phyloP scores from a whole-genome alignment of 495 filamentous ascomycete genomes.

The Aspergillus conjunctus region DNA sequence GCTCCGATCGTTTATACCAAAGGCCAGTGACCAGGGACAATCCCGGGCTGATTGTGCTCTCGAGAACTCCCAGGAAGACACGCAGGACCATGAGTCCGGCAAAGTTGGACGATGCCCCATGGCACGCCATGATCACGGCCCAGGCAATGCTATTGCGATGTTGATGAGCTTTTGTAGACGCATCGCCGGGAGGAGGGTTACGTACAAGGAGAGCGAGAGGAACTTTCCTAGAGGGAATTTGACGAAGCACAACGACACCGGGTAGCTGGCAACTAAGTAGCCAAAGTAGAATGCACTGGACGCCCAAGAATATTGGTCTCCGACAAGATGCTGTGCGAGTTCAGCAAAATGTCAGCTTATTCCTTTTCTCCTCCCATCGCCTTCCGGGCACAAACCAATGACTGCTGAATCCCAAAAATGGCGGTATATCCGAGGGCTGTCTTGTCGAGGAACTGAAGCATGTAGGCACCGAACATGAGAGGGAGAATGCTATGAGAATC shows the following conservation, averaged over 20 bases:
- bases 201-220: constrained; percentile 16
- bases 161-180: too few species aligned
- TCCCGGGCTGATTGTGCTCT: constrained; percentile 23
- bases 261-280: constrained; percentile 19
- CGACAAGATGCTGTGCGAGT: constrained; percentile 4
- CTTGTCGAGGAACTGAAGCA: constrained; percentile 19
- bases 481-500: constrained; percentile 14
- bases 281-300: constrained; percentile 23
- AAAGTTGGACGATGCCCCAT: constrained; percentile 55
- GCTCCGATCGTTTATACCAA: constrained; percentile 26
- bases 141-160: constrained; percentile 38
- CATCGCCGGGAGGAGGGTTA: background rate
- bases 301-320: constrained; percentile 18
- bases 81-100: constrained; percentile 50
- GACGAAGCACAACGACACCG: constrained; percentile 20
- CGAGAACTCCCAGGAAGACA: constrained; percentile 30
- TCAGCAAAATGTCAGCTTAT: background rate
- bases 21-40: constrained; percentile 18
- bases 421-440: constrained; percentile 12
- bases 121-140: constrained; percentile 50
- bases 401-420: constrained; percentile 11
- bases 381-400: constrained; percentile 3
- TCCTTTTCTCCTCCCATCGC: background rate
- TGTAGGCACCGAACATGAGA: constrained; percentile 15
- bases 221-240: constrained; percentile 22